These are phyloP conservation scores for Xerocomus amazonicus DNA, from an alignment of 1,284 basidiomycete genomes.

Conservation along the genomic window DNA sequence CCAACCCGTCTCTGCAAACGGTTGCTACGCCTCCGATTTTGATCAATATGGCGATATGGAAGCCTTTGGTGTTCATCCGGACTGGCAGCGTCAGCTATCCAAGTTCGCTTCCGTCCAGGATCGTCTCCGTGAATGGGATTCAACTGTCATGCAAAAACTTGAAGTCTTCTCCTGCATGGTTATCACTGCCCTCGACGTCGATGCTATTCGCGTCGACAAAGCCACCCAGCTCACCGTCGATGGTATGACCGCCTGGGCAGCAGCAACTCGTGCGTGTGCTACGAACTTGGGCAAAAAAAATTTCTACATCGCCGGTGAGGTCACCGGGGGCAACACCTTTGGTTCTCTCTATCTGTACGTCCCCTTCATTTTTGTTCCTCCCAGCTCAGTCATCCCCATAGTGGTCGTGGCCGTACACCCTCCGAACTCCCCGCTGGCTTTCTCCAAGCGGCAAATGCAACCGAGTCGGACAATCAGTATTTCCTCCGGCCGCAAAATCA, in stretches of 20 bases:
- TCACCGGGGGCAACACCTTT: slow-evolving; percentile 91
- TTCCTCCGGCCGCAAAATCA: slow-evolving; percentile 69
- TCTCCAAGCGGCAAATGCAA: slow-evolving; percentile 64
- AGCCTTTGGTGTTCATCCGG: slow-evolving; percentile 92
- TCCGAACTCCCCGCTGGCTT: slow-evolving; percentile 63
- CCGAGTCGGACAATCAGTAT: slow-evolving; percentile 58
- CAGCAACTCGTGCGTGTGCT: slow-evolving; percentile 73
- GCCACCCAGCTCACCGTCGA: slow-evolving; percentile 86
- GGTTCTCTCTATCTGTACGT: slow-evolving; percentile 80
- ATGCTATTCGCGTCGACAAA: slow-evolving; percentile 93
- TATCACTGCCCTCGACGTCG: slow-evolving; percentile 82
- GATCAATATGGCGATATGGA: slow-evolving; percentile 95
- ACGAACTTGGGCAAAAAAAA: slow-evolving; percentile 69
- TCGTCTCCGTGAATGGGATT: slow-evolving; percentile 86
- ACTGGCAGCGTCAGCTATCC: slow-evolving; percentile 89
- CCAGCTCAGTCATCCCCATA: slow-evolving; percentile 26
- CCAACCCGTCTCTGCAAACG: slow-evolving; percentile 50
- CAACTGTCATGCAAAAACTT: slow-evolving; percentile 71
- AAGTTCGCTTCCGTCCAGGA: slow-evolving; percentile 95
- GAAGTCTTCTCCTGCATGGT: slow-evolving; percentile 78
- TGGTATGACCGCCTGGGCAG: slow-evolving; percentile 73
- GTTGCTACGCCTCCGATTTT: slow-evolving; percentile 80
- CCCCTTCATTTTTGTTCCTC: background rate
- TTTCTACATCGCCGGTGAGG: slow-evolving; percentile 88
- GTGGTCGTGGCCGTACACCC: slow-evolving; percentile 83